These are phyloP conservation scores for Dissophora globulifera DNA, from an alignment of 192 early-diverging fungal genomes.

Conservation along the genomic window DNA sequence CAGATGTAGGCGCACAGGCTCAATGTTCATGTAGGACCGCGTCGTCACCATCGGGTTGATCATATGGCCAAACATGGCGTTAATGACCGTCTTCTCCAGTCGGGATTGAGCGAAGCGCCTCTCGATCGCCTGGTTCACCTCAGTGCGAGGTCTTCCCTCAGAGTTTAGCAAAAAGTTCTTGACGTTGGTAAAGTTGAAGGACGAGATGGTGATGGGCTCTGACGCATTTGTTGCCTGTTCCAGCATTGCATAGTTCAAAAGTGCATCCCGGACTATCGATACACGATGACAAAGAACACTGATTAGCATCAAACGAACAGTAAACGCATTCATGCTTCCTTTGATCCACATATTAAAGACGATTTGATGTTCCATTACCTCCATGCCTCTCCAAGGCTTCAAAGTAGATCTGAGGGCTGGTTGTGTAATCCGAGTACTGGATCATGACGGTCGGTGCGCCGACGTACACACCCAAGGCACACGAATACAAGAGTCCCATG, in stretches of 20 bases:
- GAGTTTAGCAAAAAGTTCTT: slow-evolving; percentile 46
- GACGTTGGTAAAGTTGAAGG: slow-evolving; percentile 38
- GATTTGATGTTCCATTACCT: slow-evolving; percentile 52
- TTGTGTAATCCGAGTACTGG: slow-evolving; percentile 68
- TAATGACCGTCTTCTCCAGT: slow-evolving; percentile 75
- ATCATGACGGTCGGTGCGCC: slow-evolving; percentile 70
- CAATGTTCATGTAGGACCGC: slow-evolving; percentile 80
- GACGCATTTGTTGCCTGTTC: slow-evolving; percentile 34
- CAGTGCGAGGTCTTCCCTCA: slow-evolving; percentile 42
- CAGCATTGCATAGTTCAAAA: slow-evolving; percentile 44
- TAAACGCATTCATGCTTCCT: too few species aligned
- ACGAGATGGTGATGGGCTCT: slow-evolving; percentile 16
- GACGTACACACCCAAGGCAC: slow-evolving; percentile 52
- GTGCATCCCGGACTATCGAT: slow-evolving; percentile 23
- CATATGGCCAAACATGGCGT: slow-evolving; percentile 77
- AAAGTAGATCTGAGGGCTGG: slow-evolving; percentile 73
- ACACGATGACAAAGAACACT: neutral
- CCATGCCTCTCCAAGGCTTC: slow-evolving; percentile 77
- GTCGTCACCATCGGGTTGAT: slow-evolving; percentile 86
- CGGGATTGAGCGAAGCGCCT: slow-evolving; percentile 70
- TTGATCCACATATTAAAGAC: too few species aligned
- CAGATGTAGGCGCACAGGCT: slow-evolving; percentile 73
- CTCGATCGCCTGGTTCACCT: slow-evolving; percentile 62
- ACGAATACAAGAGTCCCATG: slow-evolving; percentile 55
- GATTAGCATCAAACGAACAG: too few species aligned